Evolutionary conservation across 306 rosid species (phyloP), one percentile per base, ranked within the genome.

Genomic region (Gleditsia sinensis): DNA sequence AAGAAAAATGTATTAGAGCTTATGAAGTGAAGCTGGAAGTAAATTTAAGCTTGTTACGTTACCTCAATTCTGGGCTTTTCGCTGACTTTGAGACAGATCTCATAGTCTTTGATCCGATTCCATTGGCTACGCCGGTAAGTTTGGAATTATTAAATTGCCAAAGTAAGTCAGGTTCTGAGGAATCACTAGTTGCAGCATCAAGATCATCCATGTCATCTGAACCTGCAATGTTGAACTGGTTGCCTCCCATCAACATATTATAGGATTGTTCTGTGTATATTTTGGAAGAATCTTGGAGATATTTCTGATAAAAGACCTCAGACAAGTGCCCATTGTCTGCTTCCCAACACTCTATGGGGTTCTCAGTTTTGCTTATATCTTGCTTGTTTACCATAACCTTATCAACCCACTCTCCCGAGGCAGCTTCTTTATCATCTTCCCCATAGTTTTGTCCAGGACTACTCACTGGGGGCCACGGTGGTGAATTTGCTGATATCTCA

Each of bases 341-440:
- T 77, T 81, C 96, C 98, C 98, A 93, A 50, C 86, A 72, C 42
- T 80, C 93, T 39, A 91, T 83, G 54, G 86, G 82, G 82, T 80
- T 91, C 25, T 81, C 93, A 33, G 75, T 43, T 76, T 80, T 85
- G 80, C 78, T 85, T 42, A 57, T 82, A 55, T 94, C 98, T 83
- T 43, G 96, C 75, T 86, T 94, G 90, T 94, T 94, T 75, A 94
- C 98, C 98, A 94, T 94, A 43, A 94, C 97, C 77, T 94, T 94
- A 77, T 94, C 98, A 64, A 94, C 92, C 98, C 98, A 94, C 46
- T 91, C 94, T 10, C 94, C 97, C 0, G 88, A 75, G 71, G 76
- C 85, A 56, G 68, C 73, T 75, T 91, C 98, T 77, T 61, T 89
- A 57, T 91, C 97, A 14, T 94, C 96, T 53, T 94, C 98, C 50